phyloP scores from a whole-genome alignment of 306 rosid species.

The Castanospermum australe region DNA sequence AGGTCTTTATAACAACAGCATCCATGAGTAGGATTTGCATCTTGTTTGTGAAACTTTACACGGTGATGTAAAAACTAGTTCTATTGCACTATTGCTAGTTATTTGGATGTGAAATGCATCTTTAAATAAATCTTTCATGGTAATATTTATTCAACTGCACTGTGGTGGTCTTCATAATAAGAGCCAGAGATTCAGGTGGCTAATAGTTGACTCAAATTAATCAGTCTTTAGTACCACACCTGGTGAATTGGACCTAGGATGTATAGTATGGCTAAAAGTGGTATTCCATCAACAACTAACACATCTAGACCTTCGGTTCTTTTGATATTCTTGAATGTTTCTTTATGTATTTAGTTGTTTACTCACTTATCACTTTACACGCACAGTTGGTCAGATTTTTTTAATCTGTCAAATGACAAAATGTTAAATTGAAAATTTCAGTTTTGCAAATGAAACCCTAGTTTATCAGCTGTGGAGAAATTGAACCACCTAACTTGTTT shows the following conservation, averaged over 20 bases:
- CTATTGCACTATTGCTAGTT: neutral
- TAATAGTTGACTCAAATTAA: neutral
- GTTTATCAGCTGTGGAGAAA: constrained; percentile 27
- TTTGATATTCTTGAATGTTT: neutral
- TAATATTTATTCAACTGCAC: neutral
- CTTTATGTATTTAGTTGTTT: neutral
- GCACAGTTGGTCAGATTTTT: neutral
- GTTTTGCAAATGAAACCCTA: neutral
- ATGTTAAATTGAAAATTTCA: constrained; percentile 1
- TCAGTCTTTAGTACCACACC: neutral
- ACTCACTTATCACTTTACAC: constrained; percentile 3
- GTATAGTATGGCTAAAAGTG: neutral
- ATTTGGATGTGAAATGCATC: neutral
- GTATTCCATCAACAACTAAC: neutral
- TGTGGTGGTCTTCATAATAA: neutral
- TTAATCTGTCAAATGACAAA: neutral
- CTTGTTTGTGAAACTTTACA: neutral
- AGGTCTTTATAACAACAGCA: neutral
- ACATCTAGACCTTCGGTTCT: neutral
- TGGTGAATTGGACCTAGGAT: neutral
- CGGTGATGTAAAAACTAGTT: neutral
- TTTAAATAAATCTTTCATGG: neutral
- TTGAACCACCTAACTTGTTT: constrained; percentile 35
- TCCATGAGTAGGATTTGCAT: neutral
- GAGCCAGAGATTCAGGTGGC: neutral